phyloP scores from a whole-genome alignment of 2,329 filamentous ascomycete genomes.

The Fusarium sp. region DNA sequence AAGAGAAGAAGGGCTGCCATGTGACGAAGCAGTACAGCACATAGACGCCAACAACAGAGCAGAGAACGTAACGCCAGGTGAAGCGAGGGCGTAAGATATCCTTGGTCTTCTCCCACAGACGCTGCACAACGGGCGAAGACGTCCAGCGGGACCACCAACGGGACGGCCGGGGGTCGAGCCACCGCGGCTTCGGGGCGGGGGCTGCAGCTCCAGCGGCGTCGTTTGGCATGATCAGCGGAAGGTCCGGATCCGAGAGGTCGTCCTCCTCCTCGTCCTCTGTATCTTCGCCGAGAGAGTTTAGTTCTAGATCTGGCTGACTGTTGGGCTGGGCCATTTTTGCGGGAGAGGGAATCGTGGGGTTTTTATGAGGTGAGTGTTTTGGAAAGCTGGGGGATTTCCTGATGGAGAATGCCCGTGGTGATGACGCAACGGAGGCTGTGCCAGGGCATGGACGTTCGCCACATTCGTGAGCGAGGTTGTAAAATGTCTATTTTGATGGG shows the following conservation, averaged over 20 bases:
- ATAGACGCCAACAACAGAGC: constrained; percentile 48
- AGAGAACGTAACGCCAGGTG: constrained; percentile 50
- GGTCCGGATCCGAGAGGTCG: constrained; percentile 27
- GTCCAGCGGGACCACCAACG: constrained; percentile 21
- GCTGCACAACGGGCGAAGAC: constrained; percentile 22
- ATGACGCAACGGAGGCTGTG: not conserved
- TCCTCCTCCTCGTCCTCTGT: constrained; percentile 1
- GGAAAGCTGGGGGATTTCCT: not conserved
- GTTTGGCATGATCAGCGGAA: constrained; percentile 31
- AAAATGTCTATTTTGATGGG: not conserved
- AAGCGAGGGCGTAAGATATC: constrained; percentile 48
- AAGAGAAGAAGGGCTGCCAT: constrained; percentile 57
- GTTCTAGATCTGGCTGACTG: constrained; percentile 20
- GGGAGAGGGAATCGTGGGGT: not conserved
- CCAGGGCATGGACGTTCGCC: not conserved
- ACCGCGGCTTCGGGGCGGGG: constrained; percentile 35
- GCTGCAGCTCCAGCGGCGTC: not conserved
- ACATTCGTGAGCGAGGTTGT: not conserved
- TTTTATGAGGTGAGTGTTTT: not conserved
- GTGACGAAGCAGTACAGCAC: constrained; percentile 55
- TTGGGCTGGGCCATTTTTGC: constrained; percentile 23
- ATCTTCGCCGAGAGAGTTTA: constrained; percentile 22
- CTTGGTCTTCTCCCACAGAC: constrained; percentile 19
- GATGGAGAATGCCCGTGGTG: not conserved
- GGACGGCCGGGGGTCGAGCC: constrained; percentile 36